Conservation (phyloP, 352 stramenopile genomes). For the Pythium grandisporangium region DNA sequence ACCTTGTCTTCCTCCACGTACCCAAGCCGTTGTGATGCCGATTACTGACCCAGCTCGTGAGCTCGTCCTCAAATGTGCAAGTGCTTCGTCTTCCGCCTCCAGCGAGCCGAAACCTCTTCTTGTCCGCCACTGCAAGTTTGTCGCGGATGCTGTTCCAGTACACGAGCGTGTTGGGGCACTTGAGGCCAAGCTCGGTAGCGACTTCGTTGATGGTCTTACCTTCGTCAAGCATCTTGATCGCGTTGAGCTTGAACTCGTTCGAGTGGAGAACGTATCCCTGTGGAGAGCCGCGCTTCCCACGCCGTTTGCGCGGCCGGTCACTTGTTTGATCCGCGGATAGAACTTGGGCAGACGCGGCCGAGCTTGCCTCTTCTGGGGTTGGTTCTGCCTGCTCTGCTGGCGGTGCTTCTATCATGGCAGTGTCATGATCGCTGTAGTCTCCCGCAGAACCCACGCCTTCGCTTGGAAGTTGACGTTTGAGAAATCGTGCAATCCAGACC, state of each 20-base stretch:
- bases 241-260: constrained; percentile 76
- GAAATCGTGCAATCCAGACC: constrained; percentile 50
- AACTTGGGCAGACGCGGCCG: too few species aligned
- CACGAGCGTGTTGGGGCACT: constrained; percentile 55
- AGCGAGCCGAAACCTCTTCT: constrained; percentile 63
- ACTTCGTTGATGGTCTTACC: constrained; percentile 55
- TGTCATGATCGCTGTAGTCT: constrained; percentile 11
- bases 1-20: too few species aligned
- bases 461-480: constrained; percentile 45
- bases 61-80: constrained; percentile 66
- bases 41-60: constrained; percentile 64
- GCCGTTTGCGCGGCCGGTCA: constrained; percentile 11
- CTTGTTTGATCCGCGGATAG: not conserved
- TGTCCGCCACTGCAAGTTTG: constrained; percentile 57
- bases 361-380: too few species aligned
- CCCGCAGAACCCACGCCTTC: constrained; percentile 2
- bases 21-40: constrained; percentile 51
- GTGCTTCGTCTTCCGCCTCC: constrained; percentile 55
- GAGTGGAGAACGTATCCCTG: constrained; percentile 64
- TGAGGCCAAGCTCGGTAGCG: constrained; percentile 49
- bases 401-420: too few species aligned
- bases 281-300: constrained; percentile 33
- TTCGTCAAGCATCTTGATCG: constrained; percentile 54
- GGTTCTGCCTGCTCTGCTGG: constrained; percentile 2
- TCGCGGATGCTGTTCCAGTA: constrained; percentile 78